These are phyloP conservation scores for Talaromyces sp. DNA, from an alignment of 2,329 filamentous ascomycete genomes.

Conservation along the genomic window DNA sequence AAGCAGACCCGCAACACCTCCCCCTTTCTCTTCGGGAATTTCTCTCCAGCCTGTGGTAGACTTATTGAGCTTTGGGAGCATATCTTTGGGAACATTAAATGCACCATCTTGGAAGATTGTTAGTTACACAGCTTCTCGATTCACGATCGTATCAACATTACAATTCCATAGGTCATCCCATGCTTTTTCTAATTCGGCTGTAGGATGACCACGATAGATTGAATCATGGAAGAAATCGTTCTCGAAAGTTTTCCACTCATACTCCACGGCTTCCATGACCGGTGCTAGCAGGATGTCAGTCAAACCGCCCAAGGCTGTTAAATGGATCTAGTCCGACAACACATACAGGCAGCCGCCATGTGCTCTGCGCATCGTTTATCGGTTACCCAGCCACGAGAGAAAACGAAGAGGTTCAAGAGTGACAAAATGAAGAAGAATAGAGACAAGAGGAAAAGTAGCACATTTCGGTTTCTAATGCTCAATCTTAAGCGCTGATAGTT, in stretches of 20 bases:
- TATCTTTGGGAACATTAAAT: neutral
- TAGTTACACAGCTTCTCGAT: neutral
- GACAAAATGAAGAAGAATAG: neutral
- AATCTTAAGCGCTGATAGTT: neutral
- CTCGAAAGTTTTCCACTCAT: neutral
- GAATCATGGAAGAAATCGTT: neutral
- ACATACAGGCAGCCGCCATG: neutral
- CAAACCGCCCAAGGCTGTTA: neutral
- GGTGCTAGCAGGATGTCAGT: neutral
- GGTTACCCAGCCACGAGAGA: neutral
- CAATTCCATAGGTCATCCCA: conserved; percentile 7
- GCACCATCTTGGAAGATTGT: neutral
- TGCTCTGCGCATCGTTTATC: neutral
- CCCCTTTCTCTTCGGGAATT: neutral
- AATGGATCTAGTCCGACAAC: neutral
- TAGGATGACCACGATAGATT: neutral
- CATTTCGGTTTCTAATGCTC: neutral
- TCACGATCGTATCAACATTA: neutral
- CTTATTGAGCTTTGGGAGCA: neutral
- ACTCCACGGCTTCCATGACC: conserved; percentile 2
- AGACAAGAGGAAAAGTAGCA: neutral
- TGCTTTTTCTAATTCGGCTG: neutral
- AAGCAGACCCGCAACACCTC: neutral
- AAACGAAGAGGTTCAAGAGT: neutral
- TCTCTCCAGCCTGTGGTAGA: neutral